These are phyloP conservation scores for Aquilaria agallochum DNA, from an alignment of 441 rosid genomes.

Conservation along the genomic window DNA sequence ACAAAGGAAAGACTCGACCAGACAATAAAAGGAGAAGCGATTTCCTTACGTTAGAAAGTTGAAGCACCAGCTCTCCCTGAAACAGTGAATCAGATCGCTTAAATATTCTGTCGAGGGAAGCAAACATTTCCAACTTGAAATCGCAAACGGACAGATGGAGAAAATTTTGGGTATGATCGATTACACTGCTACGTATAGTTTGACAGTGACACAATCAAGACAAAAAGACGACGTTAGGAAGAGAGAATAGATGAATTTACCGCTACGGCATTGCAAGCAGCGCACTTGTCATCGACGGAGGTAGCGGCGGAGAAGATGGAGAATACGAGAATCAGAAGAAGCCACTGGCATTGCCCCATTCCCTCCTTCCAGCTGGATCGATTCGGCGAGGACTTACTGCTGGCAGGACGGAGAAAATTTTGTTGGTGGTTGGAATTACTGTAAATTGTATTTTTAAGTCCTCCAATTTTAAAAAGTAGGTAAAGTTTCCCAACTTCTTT, in stretches of 20 bases:
- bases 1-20: background rate
- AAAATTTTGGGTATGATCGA: too few species aligned
- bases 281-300: slow-evolving; percentile 71
- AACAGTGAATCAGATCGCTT: slow-evolving; percentile 7
- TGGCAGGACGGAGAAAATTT: too few species aligned
- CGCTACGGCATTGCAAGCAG: slow-evolving; percentile 88
- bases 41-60: slow-evolving; percentile 62
- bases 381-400: too few species aligned
- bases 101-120: background rate
- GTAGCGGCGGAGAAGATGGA: slow-evolving; percentile 27
- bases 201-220: background rate
- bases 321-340: slow-evolving; percentile 18
- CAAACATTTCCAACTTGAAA: too few species aligned
- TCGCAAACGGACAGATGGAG: too few species aligned
- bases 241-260: slow-evolving; percentile 26
- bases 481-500: too few species aligned
- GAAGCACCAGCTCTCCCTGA: slow-evolving; percentile 77
- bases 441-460: too few species aligned
- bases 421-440: too few species aligned
- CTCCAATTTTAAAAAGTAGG: too few species aligned
- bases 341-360: slow-evolving; percentile 4
- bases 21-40: slow-evolving; percentile 1
- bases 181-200: too few species aligned
- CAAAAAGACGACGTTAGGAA: background rate
- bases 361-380: background rate